Percentiles rank a stretch among this genome's conserved stretches.
phyloP scores from a whole-genome alignment of 805 yeast genomes.

The Saturnispora hagleri region DNA sequence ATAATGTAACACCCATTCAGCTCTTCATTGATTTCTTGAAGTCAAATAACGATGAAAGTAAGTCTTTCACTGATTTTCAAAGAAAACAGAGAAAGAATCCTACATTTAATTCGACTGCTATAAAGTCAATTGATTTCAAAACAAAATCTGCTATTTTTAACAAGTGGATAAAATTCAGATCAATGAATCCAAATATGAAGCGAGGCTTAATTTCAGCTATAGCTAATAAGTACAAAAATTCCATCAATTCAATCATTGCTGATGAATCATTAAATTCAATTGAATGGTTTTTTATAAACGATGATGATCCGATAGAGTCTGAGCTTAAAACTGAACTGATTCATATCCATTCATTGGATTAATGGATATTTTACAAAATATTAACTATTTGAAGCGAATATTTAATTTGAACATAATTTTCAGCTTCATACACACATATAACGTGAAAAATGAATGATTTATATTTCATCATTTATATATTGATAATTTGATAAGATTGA shows the following conservation, averaged over 20 bases:
- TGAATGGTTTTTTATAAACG: background rate
- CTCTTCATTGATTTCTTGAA: background rate
- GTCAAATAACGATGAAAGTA: background rate
- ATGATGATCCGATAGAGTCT: background rate
- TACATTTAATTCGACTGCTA: background rate
- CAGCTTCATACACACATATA: background rate
- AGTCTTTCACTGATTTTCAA: conserved; percentile 6
- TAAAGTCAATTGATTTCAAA: background rate
- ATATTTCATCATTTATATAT: too few species aligned
- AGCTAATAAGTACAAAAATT: background rate
- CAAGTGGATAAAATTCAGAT: conserved; percentile 1
- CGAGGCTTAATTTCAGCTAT: background rate
- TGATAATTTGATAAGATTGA: background rate
- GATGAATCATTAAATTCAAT: background rate
- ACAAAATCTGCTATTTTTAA: background rate
- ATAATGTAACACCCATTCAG: background rate
- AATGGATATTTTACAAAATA: too few species aligned
- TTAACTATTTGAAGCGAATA: too few species aligned
- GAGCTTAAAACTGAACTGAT: background rate
- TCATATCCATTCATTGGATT: background rate
- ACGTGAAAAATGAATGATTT: too few species aligned
- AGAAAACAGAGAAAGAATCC: background rate
- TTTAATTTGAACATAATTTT: background rate
- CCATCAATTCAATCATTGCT: background rate
- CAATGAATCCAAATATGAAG: background rate